phyloP scores from a whole-genome alignment of 352 stramenopile species.

The Lagenidium sp. region DNA sequence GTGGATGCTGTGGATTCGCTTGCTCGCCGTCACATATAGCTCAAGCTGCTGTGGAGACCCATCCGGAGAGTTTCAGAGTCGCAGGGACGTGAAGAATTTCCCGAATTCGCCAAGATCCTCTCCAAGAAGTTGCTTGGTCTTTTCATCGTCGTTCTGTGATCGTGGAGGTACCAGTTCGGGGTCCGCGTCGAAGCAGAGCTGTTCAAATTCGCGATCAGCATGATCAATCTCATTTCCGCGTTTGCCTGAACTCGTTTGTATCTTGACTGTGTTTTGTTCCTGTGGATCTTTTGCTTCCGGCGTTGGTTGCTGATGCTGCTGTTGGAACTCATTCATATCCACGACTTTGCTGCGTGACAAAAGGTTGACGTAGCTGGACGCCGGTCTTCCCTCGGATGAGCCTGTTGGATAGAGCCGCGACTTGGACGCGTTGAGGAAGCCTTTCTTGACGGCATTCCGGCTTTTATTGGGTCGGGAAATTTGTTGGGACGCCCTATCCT shows the following conservation, averaged over 20 bases:
- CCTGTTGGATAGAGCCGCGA: conserved; percentile 57
- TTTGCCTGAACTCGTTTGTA: too few relatives aligned
- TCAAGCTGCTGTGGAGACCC: too few relatives aligned
- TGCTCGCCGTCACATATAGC: too few relatives aligned
- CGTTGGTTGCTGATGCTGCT: conserved; percentile 21
- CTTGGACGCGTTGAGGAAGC: conserved; percentile 62
- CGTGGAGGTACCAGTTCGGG: conserved; percentile 39
- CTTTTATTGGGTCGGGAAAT: conserved; percentile 3
- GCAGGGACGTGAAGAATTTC: conserved; percentile 31
- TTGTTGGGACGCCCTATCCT: background rate
- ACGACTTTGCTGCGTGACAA: conserved; percentile 76
- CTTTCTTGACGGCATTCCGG: conserved; percentile 51
- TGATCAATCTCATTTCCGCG: conserved; percentile 37
- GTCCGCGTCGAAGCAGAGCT: conserved; percentile 71
- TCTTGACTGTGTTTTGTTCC: too few relatives aligned
- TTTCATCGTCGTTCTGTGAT: background rate
- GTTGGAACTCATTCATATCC: conserved; percentile 45
- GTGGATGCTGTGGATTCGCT: background rate
- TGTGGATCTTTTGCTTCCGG: conserved; percentile 6
- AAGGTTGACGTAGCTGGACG: conserved; percentile 74
- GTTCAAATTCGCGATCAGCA: conserved; percentile 68
- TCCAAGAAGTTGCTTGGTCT: conserved; percentile 28
- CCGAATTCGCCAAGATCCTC: conserved; percentile 40
- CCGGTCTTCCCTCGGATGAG: conserved; percentile 49
- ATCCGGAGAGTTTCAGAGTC: too few relatives aligned